Evolutionary conservation across 2,329 filamentous ascomycete species (phyloP), one percentile per base, ranked within the genome.

Genomic region (Lojkania enalia): DNA sequence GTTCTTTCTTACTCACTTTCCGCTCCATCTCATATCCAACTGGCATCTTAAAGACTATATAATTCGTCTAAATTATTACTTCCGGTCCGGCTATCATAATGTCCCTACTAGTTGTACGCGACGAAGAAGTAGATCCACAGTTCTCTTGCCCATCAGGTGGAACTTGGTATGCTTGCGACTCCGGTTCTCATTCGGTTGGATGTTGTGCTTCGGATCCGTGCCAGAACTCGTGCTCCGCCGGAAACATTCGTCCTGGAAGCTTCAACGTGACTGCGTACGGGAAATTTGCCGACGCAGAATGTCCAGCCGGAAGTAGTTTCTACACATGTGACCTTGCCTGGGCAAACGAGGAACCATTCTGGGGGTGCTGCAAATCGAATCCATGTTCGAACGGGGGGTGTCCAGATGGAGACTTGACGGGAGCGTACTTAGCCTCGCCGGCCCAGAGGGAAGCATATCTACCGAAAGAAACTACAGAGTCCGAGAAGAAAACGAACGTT

Each of bases 131-230:
- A n/a, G n/a, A n/a, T n/a, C n/a, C n/a, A n/a, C n/a, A n/a, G n/a
- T n/a, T n/a, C n/a, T n/a, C 23, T 27, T 27, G 23, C n/a, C 23
- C 23, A 7, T 27, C 23, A n/a, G 23, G 23, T 27, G 23, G 23
- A 27, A 9, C 23, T 7, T 27, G 23, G 23, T 27, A 27, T 27
- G 23, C 23, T 9, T 27, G 23, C 23, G 23, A n/a, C 23, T 52
- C 45, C 5, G 32, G 37, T 3, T 49, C 62, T 13, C 60, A 56
- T 3, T 75, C 74, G 35, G 60, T 74, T 16, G 72, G 72, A 4
- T 74, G 72, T 52, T 74, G 73, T 51, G 51, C 48, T 7, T 42
- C 48, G 4, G 60, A 73, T 27, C 67, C 71, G 4, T 74, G 72
- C 49, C 36, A 55, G 3, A 63, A 57, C n/a, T 67, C 67, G 15